These are phyloP conservation scores for Pestalotiopsis fici DNA, from an alignment of 2,329 filamentous ascomycete genomes.

Conservation along the genomic window DNA sequence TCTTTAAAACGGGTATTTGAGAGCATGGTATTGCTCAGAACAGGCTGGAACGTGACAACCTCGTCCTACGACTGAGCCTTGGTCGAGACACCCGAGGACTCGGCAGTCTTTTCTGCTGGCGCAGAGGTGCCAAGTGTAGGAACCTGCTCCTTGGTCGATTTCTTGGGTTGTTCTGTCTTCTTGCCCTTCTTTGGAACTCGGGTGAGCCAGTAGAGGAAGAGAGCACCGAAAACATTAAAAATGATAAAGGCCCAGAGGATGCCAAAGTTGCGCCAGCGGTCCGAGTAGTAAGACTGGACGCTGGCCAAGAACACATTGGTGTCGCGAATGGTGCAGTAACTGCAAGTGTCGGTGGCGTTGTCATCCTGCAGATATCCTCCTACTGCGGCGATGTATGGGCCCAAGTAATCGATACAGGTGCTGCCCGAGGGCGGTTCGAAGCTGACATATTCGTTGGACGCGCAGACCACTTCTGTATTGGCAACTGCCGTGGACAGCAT, in stretches of 20 bases:
- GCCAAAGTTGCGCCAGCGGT: conserved; percentile 55
- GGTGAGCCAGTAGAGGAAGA: conserved; percentile 49
- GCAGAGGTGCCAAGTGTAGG: not conserved
- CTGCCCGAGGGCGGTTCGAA: conserved; percentile 56
- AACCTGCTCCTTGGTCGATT: conserved; percentile 1
- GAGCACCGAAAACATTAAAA: conserved; percentile 51
- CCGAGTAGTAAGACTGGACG: conserved; percentile 42
- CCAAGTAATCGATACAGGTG: conserved; percentile 59
- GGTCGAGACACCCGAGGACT: not conserved
- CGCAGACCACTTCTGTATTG: conserved; percentile 59
- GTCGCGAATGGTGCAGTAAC: conserved; percentile 35
- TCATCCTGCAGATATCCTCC: conserved; percentile 46
- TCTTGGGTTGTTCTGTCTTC: conserved; percentile 11
- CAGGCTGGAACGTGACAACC: not conserved
- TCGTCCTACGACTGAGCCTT: not conserved
- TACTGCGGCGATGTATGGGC: conserved; percentile 38
- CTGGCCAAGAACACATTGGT: conserved; percentile 34
- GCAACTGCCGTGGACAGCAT: conserved; percentile 65
- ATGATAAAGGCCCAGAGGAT: conserved; percentile 51
- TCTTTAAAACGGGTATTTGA: too few species aligned
- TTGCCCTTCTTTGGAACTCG: conserved; percentile 36
- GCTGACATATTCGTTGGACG: conserved; percentile 60
- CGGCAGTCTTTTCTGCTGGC: conserved; percentile 2
- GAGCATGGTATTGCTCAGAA: not conserved
- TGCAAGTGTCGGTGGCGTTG: conserved; percentile 39